Base-by-base conservation (phyloP, 257 asterid genomes). In the Scutellaria minor region DNA sequence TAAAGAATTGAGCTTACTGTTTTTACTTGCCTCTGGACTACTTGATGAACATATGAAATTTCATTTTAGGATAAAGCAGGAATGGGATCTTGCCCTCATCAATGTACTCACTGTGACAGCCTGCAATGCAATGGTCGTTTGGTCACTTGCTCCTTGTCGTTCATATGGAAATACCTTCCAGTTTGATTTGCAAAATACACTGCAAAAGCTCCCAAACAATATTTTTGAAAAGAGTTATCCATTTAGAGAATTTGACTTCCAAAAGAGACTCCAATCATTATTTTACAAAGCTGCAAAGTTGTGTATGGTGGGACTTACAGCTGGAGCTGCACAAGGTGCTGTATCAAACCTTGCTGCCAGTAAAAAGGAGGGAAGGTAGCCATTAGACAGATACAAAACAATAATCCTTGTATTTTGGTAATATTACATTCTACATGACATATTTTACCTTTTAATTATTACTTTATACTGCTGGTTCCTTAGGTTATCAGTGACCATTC, bases 21-120 rank as follows among this genome's bases (percentile, higher is more conserved):
- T 41, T 60, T 62, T 53, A 59, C 27, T 65, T 56, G 64, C 68
- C 22, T 44, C 39, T 37, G 70, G 52, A 59, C 75, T 76, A 59
- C 75, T 76, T 41, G 15, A 61, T 54, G 39, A 68, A 68, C 56
- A 42, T 40, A 47, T 64, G 59, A 68, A 61, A 48, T 15, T 65
- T 66, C 42, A 12, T 50, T 77, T 80, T 88, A 95, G 99, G 88
- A 81, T 95, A 75, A 95, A 85, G 79, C 92, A 92, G 83, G 99
- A 95, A 78, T 95, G 99, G 99, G 97, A 95, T 82, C 96, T 95
- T 83, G 99, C 99, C 53, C 97, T 95, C 68, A 83, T 95, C 69
- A 95, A 95, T 20, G 94, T 92, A 71, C 89, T 95, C 52, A 92
- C 99, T 35, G 94, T 85, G 56, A 80, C 91, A 14, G 96, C 96